Evolutionary conservation across 148 eudicot genomes (phyloP), one percentile per base, ranked within the genome.

Genomic region (Vaccinium vitisidaea): DNA sequence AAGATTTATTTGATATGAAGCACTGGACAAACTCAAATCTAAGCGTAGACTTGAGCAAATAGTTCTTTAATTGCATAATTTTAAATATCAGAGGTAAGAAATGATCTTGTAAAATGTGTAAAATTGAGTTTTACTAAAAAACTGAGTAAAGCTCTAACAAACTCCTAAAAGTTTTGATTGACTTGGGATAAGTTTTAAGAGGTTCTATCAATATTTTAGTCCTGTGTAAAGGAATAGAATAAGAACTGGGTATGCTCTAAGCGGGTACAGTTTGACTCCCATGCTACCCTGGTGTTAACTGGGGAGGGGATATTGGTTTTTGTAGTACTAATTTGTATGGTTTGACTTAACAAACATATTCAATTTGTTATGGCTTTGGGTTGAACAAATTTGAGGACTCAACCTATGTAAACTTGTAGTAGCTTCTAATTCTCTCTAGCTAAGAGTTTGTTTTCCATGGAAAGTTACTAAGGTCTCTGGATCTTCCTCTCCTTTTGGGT

Each of bases 401-500:
- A 7, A 43, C 52, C 50, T 18, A 2, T 39, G 21, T 75, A 75
- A 43, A 75, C 25, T 19, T 18, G 16, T 56, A 55, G 43, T 39
- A 39, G 5, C 43, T 39, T 23, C 75, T 1, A 74, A 43, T 5
- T 74, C 49, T 61, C 25, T 21, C 25, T 21, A 8, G 67, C 3
- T 8, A 43, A n/a, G 27, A n/a, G 61, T 18, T 63, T 63, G 27
- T 63, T 63, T 54, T 54, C 12, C 65, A 54, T 27, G 65, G 69
- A 16, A 30, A 55, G 1, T 80, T 11, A 18, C 59, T 16, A 7
- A 27, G 49, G 21, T 71, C 73, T 59, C 52, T 36, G 71, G 21
- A 59, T 80, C 70, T 58, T 59, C 83, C 36, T 67, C 36, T 0
- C 69, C 73, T 67, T 27, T 18, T 56, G 7, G 82, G 82, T 80